Evolutionary conservation across 2,329 filamentous ascomycete genomes (phyloP), one percentile per base, ranked within the genome.

Genomic region (Stachybotrys chlorohalonatus): DNA sequence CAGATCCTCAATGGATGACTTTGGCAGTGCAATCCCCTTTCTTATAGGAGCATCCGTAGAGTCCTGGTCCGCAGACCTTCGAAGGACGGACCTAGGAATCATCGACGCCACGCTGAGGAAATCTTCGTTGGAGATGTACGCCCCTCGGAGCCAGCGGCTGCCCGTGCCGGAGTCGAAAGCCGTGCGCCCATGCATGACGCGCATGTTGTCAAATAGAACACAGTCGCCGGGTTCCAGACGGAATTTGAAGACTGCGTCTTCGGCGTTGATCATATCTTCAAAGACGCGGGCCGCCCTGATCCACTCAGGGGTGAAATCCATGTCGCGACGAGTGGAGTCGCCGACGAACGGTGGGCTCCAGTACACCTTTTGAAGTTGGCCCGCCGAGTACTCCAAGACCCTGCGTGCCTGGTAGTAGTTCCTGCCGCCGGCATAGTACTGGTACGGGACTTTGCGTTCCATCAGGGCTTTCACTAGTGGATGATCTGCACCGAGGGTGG

Each of bases 161-260:
- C 89, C 89, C 7, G 78, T 77, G 0, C 72, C 72, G 0, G 64
- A 59, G 66, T 93, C 84, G 69, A 97, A 97, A 32, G 84, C 82
- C 15, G 77, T 80, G 5, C 94, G 78, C 0, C 91, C 93, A 73
- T 97, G 94, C 65, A 95, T 70, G n/a, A 95, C 78, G 16, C 93
- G 79, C 56, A 84, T 73, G 66, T 97, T 97, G 67, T 95, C 87
- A 66, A 99, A 97, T n/a, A 99, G 79, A 11, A 92, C 91, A 66
- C 90, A 95, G 64, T 96, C 89, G 3, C 93, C 94, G 5, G 88
- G 84, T 53, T 83, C 75, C 69, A 96, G 75, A 69, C 86, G 86
- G 56, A 86, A 77, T 73, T 93, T 79, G 64, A 86, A 87, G 53
- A 90, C 70, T 56, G 81, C 81, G 5, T 73, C 66, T 0, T 77